Percentiles rank a stretch among this genome's conserved stretches.
Conservation (phyloP, 2,329 filamentous ascomycete genomes). For the Cladophialophora carrionii region DNA sequence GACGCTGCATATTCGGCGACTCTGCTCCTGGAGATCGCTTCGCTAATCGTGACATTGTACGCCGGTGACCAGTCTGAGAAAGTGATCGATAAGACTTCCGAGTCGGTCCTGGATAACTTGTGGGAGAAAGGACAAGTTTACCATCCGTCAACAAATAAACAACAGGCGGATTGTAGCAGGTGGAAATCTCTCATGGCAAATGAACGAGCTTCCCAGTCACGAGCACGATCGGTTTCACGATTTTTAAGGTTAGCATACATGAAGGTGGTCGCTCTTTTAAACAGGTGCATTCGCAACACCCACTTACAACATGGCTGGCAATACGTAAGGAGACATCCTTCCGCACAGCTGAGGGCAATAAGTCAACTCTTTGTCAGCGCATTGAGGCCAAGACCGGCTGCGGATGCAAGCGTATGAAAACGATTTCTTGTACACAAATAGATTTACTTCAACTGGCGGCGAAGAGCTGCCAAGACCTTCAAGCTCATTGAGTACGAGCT, state of each 20-base stretch:
- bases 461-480: conserved; percentile 12
- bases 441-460: not conserved
- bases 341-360: conserved; percentile 2
- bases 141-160: not conserved
- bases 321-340: conserved; percentile 1
- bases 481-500: conserved; percentile 13
- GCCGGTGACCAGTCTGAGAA: not conserved
- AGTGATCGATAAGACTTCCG: not conserved
- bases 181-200: not conserved
- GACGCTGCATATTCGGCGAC: not conserved
- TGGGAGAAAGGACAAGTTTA: not conserved
- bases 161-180: not conserved
- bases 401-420: not conserved
- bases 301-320: not conserved
- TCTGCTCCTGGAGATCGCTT: not conserved
- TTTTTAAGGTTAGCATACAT: not conserved
- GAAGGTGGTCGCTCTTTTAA: not conserved
- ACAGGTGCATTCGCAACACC: not conserved
- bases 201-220: not conserved
- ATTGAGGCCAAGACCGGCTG: conserved; percentile 13
- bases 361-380: conserved; percentile 19
- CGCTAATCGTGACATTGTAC: conserved; percentile 7
- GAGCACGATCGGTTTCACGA: not conserved
- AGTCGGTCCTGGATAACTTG: not conserved
- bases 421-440: conserved; percentile 9